These are phyloP conservation scores for Camellia japonica DNA, from an alignment of 148 eudicot genomes.

Conservation along the genomic window DNA sequence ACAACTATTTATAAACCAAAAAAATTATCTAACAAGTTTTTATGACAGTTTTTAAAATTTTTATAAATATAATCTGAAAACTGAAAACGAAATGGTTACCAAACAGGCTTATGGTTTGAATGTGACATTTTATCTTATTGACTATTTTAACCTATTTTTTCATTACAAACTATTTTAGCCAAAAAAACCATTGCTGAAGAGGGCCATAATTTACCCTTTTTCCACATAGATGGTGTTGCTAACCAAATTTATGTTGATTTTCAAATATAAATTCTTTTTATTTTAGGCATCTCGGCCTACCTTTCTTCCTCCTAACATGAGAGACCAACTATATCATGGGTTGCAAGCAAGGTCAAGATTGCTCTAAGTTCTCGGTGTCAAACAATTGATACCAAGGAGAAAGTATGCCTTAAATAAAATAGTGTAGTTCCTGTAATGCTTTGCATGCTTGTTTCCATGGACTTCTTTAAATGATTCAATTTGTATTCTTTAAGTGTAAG, in stretches of 20 bases:
- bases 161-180: no score
- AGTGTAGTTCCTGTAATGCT: background rate
- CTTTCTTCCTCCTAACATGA: constrained; percentile 75
- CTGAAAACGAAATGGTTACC: no score
- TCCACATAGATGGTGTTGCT: background rate
- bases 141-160: no score
- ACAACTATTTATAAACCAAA: no score
- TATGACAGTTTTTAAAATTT: no score
- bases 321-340: constrained; percentile 80
- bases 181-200: no score
- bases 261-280: constrained; percentile 7
- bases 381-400: constrained; percentile 39
- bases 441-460: background rate
- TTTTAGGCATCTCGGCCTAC: constrained; percentile 79
- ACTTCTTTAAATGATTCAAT: background rate
- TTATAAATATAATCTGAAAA: no score
- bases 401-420: constrained; percentile 37
- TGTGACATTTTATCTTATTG: no score
- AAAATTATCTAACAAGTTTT: no score
- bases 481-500: background rate
- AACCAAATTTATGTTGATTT: background rate
- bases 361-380: constrained; percentile 67
- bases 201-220: background rate
- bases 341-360: constrained; percentile 60
- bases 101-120: no score